Percentiles rank a stretch among this genome's conserved stretches.
phyloP scores from a whole-genome alignment of 345 rosid species.

The Trapa incisa region DNA sequence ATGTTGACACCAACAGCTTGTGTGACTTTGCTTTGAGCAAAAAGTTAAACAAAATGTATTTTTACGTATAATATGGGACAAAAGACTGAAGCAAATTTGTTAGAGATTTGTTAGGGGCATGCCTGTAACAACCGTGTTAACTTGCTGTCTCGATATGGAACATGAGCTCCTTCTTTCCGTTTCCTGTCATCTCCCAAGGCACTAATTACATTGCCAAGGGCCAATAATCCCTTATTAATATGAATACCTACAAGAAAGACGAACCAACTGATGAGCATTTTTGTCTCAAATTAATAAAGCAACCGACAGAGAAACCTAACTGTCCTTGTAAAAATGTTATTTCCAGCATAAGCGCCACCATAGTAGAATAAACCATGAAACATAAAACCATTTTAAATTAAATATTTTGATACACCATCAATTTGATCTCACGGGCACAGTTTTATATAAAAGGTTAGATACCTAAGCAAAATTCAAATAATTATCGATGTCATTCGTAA shows the following conservation, averaged over 20 bases:
- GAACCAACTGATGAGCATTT: neutral
- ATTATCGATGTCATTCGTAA: neutral
- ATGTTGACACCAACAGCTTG: neutral
- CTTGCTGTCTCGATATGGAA: conserved; percentile 98
- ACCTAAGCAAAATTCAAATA: neutral
- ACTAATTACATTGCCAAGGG: conserved; percentile 93
- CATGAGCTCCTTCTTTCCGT: conserved; percentile 92
- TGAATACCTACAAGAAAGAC: conserved; percentile 51
- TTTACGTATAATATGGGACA: neutral
- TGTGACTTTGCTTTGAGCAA: neutral
- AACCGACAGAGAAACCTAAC: neutral
- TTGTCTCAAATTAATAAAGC: neutral
- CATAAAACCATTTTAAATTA: neutral
- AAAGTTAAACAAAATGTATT: neutral
- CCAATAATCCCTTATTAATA: conserved; percentile 87
- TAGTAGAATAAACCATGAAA: neutral
- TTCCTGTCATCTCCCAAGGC: conserved; percentile 91
- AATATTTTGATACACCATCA: neutral
- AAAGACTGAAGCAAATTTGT: neutral
- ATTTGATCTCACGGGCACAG: neutral
- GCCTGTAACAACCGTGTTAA: conserved; percentile 94
- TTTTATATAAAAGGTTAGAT: neutral
- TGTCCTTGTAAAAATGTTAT: neutral
- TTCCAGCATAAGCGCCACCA: neutral
- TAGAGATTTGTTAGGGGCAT: conserved; percentile 1